phyloP scores from a whole-genome alignment of 495 filamentous ascomycete genomes.

The Trichoderma erinaceum region DNA sequence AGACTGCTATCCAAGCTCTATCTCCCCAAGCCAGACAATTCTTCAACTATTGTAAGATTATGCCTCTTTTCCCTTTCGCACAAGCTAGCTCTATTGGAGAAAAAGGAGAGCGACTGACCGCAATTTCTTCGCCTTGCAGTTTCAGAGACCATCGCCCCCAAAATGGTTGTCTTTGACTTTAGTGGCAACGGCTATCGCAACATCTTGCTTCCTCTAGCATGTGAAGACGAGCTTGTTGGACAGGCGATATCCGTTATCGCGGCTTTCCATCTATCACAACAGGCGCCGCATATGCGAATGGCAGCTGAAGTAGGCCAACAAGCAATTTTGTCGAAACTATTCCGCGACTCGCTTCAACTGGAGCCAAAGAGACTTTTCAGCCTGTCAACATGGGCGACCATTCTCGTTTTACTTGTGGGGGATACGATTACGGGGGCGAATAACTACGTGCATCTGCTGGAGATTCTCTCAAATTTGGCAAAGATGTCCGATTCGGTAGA shows the following conservation, averaged over 20 bases:
- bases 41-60: slow-evolving; percentile 1
- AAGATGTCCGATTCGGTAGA: background rate
- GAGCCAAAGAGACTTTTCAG: slow-evolving; percentile 3
- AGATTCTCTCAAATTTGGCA: background rate
- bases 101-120: background rate
- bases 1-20: background rate
- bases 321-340: background rate
- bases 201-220: slow-evolving; percentile 1
- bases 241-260: slow-evolving; percentile 5
- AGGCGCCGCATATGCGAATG: slow-evolving; percentile 6
- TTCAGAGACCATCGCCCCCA: slow-evolving; percentile 1
- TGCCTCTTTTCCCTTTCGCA: background rate
- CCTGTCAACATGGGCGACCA: slow-evolving; percentile 3
- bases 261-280: background rate
- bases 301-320: slow-evolving; percentile 5
- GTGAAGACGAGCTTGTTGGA: slow-evolving; percentile 1
- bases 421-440: background rate
- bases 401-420: background rate
- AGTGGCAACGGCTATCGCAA: slow-evolving; percentile 4
- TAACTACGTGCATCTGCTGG: background rate
- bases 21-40: slow-evolving; percentile 1
- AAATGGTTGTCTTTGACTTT: slow-evolving; percentile 8
- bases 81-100: background rate
- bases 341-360: slow-evolving; percentile 2
- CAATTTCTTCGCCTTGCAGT: background rate